Evolutionary conservation across 768 basidiomycete genomes (phyloP), one percentile per base, ranked within the genome.

Genomic region (Amanita subjunquillea): DNA sequence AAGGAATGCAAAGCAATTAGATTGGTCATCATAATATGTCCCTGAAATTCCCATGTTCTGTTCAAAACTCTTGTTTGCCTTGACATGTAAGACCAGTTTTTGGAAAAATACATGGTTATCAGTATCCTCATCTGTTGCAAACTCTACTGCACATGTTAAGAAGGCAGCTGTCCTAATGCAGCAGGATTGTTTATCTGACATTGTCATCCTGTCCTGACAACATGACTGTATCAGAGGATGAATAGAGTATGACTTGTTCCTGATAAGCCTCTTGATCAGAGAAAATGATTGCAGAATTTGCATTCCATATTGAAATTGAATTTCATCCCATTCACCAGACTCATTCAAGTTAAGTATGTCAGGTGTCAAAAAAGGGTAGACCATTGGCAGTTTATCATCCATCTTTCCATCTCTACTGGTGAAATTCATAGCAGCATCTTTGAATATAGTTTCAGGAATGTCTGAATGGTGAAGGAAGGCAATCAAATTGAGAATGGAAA

Each of bases 381-480:
- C 7, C 23, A n/a, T 39, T 41, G 49, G 49, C 36, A 50, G 25
- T 17, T 27, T 46, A 39, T 44, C 48, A 15, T 22, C 49, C 22
- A 27, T 12, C 13, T 12, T 36, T n/a, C 0, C 37, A 34, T 34
- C 29, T 30, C 15, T 41, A 7, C 23, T 36, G 6, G 15, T 27
- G 8, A 32, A 34, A 42, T 25, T 20, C 20, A 54, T 44, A n/a
- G 58, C 52, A 44, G 59, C 59, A 39, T 32, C 22, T 34, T 44
- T 50, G 32, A 62, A 57, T 15, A 61, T 56, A 2, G 39, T 46
- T 36, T 55, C 52, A 43, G 36, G 23, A 38, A 61, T 58, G 38
- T 55, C 51, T 10, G 38, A 50, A 54, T 60, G 56, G 32, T 62
- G 60, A 10, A 60, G 42, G 34, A 58, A 62, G 4, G 60, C 52